Evolutionary conservation across 345 rosid genomes (phyloP).

Genomic region (Eucalyptus pauciflora): DNA sequence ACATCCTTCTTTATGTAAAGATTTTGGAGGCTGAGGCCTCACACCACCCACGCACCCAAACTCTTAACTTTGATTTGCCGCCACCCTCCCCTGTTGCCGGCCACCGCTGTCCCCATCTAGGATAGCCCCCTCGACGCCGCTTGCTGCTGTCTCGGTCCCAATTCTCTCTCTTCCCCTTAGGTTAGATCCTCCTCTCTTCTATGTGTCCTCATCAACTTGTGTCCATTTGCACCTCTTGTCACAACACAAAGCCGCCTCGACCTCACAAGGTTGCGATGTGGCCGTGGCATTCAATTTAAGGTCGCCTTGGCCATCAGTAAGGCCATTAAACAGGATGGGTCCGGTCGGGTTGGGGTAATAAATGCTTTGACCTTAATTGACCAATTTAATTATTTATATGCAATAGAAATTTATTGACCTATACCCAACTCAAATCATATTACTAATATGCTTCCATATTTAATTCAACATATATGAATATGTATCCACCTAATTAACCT

Average conservation of each 20-base stretch:
- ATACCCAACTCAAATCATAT: not conserved
- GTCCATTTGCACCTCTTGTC: not conserved
- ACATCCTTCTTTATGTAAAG: not conserved
- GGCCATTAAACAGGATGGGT: not conserved
- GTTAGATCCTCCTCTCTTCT: not conserved
- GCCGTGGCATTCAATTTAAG: not conserved
- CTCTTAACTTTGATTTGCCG: not conserved
- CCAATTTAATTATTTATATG: not conserved
- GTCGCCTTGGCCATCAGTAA: not conserved
- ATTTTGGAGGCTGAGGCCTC: not conserved
- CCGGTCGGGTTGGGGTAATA: fast-evolving
- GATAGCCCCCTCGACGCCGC: not conserved
- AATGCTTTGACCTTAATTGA: fast-evolving
- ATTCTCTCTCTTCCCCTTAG: not conserved
- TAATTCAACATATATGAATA: not conserved
- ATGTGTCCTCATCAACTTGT: not conserved
- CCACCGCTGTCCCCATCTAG: not conserved
- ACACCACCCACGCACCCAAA: not conserved
- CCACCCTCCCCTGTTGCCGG: not conserved
- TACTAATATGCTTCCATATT: not conserved
- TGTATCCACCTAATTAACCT: not conserved
- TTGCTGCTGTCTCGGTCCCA: not conserved
- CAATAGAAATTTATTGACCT: not conserved
- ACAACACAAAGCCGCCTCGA: no score
- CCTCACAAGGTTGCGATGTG: no score